A percentile compares a stretch with the other conserved stretches of the same genome.
phyloP scores from a whole-genome alignment of 805 yeast species.

The Phaffomyces opuntiae region DNA sequence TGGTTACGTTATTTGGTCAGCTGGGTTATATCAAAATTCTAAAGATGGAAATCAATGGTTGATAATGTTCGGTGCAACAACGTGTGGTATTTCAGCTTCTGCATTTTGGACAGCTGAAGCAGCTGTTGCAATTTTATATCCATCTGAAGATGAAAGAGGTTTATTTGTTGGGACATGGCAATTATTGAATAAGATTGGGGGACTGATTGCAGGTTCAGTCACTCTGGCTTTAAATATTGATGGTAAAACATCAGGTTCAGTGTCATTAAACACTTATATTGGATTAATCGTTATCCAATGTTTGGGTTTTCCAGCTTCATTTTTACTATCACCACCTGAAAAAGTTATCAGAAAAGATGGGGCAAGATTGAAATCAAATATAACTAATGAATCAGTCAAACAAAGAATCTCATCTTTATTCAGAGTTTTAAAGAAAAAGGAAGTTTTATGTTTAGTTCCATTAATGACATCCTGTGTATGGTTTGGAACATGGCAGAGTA shows the following conservation, averaged over 20 bases:
- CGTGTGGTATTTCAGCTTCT: slow-evolving; percentile 21
- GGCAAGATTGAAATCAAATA: slow-evolving; percentile 8
- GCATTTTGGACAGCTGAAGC: slow-evolving; percentile 26
- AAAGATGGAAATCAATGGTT: slow-evolving; percentile 21
- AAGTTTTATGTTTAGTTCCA: slow-evolving; percentile 17
- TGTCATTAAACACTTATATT: slow-evolving; percentile 20
- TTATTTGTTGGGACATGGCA: slow-evolving; percentile 25
- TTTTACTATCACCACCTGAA: slow-evolving; percentile 20
- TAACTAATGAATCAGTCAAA: slow-evolving; percentile 5
- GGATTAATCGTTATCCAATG: slow-evolving; percentile 22
- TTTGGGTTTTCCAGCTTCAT: slow-evolving; percentile 19
- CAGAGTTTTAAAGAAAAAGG: slow-evolving; percentile 12
- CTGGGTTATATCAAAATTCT: slow-evolving; percentile 23
- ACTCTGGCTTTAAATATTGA: slow-evolving; percentile 12
- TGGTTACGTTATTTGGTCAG: too few relatives aligned
- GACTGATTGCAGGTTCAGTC: slow-evolving; percentile 23
- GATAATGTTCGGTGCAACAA: slow-evolving; percentile 20
- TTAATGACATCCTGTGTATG: slow-evolving; percentile 16
- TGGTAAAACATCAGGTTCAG: slow-evolving; percentile 13
- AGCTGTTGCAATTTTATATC: slow-evolving; percentile 22
- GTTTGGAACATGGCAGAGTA: slow-evolving; percentile 21
- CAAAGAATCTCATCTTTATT: slow-evolving; percentile 2
- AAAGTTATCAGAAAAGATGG: slow-evolving; percentile 26
- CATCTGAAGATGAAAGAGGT: slow-evolving; percentile 19
- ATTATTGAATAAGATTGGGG: slow-evolving; percentile 20